Conservation (phyloP, 2,329 filamentous ascomycete genomes). For the Zymoseptoria ardabiliae region DNA sequence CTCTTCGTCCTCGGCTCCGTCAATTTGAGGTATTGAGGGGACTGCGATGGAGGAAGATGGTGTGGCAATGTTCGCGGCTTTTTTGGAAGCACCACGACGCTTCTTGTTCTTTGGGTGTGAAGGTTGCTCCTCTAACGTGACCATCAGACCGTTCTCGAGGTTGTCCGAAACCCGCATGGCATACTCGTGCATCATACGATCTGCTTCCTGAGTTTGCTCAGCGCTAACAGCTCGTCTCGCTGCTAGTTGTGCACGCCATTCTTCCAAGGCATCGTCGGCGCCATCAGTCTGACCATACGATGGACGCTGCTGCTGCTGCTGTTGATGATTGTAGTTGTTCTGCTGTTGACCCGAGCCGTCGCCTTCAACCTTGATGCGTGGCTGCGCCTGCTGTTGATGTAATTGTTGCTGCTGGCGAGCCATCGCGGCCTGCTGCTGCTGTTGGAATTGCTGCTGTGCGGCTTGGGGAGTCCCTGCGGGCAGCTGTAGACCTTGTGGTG, state of each 20-base stretch:
- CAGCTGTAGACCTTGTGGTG: conserved; percentile 30
- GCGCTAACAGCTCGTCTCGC: conserved; percentile 49
- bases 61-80: neutral
- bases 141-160: conserved; percentile 71
- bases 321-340: conserved; percentile 28
- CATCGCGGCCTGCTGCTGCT: conserved; percentile 35
- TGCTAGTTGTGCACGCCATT: conserved; percentile 53
- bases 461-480: conserved; percentile 33
- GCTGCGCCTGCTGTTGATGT: conserved; percentile 31
- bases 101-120: conserved; percentile 25
- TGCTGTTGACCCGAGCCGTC: conserved; percentile 22
- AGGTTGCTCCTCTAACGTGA: conserved; percentile 55
- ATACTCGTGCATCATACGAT: conserved; percentile 60
- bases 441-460: conserved; percentile 29
- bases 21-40: conserved; percentile 37
- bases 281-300: conserved; percentile 67
- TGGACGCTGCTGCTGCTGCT: conserved; percentile 35
- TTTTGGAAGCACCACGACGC: conserved; percentile 1
- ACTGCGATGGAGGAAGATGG: conserved; percentile 1
- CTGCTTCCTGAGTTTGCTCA: conserved; percentile 50
- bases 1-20: conserved; percentile 51
- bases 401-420: conserved; percentile 26
- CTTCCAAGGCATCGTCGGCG: conserved; percentile 49
- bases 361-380: conserved; percentile 31
- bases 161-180: conserved; percentile 58